Conservation (phyloP, 148 eudicot species). For the Persicaria maculosa region DNA sequence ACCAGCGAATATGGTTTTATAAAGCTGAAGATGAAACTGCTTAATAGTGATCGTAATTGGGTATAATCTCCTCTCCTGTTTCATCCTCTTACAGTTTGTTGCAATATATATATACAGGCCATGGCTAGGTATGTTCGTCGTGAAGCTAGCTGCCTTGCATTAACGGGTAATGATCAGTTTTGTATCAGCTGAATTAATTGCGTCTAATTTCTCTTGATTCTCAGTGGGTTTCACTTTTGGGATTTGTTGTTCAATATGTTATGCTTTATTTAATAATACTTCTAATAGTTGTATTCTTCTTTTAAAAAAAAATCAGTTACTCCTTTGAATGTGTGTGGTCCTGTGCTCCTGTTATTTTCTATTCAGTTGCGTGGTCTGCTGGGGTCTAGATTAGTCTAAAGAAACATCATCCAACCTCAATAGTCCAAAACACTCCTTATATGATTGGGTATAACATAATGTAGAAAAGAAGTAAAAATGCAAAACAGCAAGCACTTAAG, state of each 20-base stretch:
- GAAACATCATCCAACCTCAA: no score
- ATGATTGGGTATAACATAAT: background rate
- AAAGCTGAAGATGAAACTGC: no score
- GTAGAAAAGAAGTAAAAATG: background rate
- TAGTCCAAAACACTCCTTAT: no score
- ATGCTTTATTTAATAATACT: background rate
- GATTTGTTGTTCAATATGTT: background rate
- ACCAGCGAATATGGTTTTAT: no score
- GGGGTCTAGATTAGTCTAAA: no score
- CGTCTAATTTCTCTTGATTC: background rate
- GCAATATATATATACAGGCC: slow-evolving; percentile 40
- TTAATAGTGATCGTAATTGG: no score
- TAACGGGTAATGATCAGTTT: slow-evolving; percentile 45
- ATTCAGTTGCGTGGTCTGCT: no score
- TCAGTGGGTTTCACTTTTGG: background rate
- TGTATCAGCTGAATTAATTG: background rate
- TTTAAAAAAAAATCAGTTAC: no score
- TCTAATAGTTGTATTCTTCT: no score
- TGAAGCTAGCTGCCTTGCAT: slow-evolving; percentile 58
- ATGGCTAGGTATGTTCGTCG: slow-evolving; percentile 80
- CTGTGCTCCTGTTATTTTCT: no score
- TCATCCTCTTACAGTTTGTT: slow-evolving; percentile 5
- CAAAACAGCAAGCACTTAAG: background rate
- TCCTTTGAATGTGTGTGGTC: no score
- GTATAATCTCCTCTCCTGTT: slow-evolving; percentile 5